Conservation (phyloP, 108 stramenopile genomes). For the Discostella pseudostelligera region DNA sequence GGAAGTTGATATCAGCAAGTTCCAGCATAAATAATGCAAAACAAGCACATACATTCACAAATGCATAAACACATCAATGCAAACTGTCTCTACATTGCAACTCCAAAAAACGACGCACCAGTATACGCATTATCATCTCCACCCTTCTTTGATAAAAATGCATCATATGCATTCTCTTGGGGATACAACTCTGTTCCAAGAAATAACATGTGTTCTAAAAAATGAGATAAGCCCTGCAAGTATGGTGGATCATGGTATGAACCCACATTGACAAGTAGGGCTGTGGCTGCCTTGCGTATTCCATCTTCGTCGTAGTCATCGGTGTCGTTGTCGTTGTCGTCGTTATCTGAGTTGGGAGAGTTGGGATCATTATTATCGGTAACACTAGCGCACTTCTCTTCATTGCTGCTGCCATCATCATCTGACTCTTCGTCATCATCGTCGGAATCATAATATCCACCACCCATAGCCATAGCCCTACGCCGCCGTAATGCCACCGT, state of each 20-base stretch:
- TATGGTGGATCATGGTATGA: slow-evolving; percentile 86
- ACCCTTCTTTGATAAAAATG: slow-evolving; percentile 85
- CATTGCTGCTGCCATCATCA: slow-evolving; percentile 31
- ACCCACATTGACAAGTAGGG: slow-evolving; percentile 92
- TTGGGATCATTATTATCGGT: slow-evolving; percentile 32
- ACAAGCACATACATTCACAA: too few relatives aligned
- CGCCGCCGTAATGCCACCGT: slow-evolving; percentile 76
- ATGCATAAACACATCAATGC: too few relatives aligned
- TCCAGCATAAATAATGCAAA: background rate
- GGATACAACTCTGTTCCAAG: slow-evolving; percentile 94
- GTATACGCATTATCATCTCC: slow-evolving; percentile 97
- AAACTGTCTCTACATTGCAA: too few relatives aligned
- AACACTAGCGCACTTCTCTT: slow-evolving; percentile 22
- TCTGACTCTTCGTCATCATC: slow-evolving; percentile 42
- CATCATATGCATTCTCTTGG: slow-evolving; percentile 82
- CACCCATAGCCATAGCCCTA: slow-evolving; percentile 32
- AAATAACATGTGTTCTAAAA: slow-evolving; percentile 96
- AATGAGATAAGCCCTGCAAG: slow-evolving; percentile 91
- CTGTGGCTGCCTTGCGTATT: slow-evolving; percentile 86
- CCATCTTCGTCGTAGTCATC: slow-evolving; percentile 48
- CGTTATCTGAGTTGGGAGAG: slow-evolving; percentile 31
- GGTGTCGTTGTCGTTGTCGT: slow-evolving; percentile 33
- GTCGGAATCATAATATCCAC: slow-evolving; percentile 37
- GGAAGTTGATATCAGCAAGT: background rate
- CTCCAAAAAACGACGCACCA: too few relatives aligned